Base-by-base conservation (phyloP, 2,329 filamentous ascomycete genomes). In the Fusarium xyrophilum region DNA sequence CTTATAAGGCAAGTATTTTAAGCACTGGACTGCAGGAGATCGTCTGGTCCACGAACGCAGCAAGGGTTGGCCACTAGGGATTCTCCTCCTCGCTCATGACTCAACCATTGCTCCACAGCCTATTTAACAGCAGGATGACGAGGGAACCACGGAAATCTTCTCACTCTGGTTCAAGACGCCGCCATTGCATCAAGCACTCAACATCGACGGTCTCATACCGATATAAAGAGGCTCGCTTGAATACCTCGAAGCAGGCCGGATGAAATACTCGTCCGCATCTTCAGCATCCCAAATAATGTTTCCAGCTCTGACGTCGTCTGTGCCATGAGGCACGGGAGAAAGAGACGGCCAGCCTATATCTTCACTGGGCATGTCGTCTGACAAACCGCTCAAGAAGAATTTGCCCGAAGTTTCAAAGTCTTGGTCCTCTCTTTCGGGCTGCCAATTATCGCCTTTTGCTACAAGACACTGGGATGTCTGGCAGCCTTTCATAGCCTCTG, bases 161-260 rank as follows among this genome's bases (percentile, higher is more conserved):
- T 2, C 51, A 48, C 1, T 3, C n/a, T 19, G 52, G 32, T 35
- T 63, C 60, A 12, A 64, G 25, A 7, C 13, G 19, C 61, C 62
- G 69, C 64, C 69, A 70, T 9, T 64, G 35, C 4, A 53, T 56
- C 13, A 77, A 38, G 2, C 65, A 65, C 2, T 67, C 44, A 0
- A 76, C 13, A 30, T 74, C 74, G 4, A 77, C 51, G 1, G 25
- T 44, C 1, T 68, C 59, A 27, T 55, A 48, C 4, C 69, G 63
- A 9, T 35, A 23, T 6, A 71, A 27, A 3, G 66, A 73, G 1
- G 68, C 75, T n/a, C 74, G 51, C 33, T 74, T 76, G 46, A 71
- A 77, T 2, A 77, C 52, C 48, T 77, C 76, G 2, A 77, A 55
- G 43, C 76, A 77, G 0, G 73, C 63, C 1, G 76, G 71, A 11